Evolutionary conservation across 306 rosid species (phyloP), one percentile per base, ranked within the genome.

Genomic region (Medicago ruthenica): DNA sequence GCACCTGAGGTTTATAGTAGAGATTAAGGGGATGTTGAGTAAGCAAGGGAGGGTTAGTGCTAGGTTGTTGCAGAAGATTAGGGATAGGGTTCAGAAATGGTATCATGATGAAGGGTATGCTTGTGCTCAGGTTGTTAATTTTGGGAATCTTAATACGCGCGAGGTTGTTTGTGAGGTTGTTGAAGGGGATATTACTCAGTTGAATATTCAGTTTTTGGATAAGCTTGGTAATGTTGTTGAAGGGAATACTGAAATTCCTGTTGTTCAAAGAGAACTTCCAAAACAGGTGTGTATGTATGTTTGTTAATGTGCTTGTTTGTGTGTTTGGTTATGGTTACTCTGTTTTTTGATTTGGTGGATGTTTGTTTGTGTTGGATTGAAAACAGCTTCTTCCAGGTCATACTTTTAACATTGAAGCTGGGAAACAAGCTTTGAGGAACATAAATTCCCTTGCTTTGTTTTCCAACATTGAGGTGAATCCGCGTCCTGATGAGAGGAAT

Each of bases 131-230:
- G 99, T 96, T 14, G 97, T 96, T 44, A 96, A 96, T 83, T 96
- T 96, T 11, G 99, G 99, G 54, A 96, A 96, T 62, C 82, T 96
- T 64, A 96, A 96, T 44, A 96, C 99, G 9, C 87, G 86, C 67
- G 99, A 96, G 88, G 98, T 96, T 53, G 99, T 96, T 17, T 96
- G 99, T 65, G 99, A 96, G 87, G 99, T 96, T 77, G 98, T 96
- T 20, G 98, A 96, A 85, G 99, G 99, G 63, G 99, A 92, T 78
- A 96, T 96, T 36, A 96, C 97, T 4, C 89, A 96, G 76, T 75
- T 90, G 75, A 85, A 80, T 39, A 86, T 96, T 75, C 99, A 96
- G 75, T 96, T 85, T 79, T 92, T 86, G 80, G 99, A 96, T 75
- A 96, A 96, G 87, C 97, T 96, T 71, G 99, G 97, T 8, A 92